A percentile compares a stretch with the other conserved stretches of the same genome.
Conservation (phyloP, 805 yeast species). For the Hanseniaspora valbyensis region DNA sequence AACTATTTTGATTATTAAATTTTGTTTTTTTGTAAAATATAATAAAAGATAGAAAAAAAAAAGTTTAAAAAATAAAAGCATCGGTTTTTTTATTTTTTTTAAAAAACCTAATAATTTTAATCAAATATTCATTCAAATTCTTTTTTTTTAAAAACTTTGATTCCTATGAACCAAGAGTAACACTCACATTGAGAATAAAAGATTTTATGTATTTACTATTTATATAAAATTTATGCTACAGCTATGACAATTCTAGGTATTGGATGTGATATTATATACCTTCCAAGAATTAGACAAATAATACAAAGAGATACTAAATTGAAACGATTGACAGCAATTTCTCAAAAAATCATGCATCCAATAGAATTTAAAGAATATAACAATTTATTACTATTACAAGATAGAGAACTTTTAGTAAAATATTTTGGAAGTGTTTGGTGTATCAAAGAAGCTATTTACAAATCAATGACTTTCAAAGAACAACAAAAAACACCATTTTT, state of each 20-base stretch:
- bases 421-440: constrained; percentile 8
- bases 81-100: too few species aligned
- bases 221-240: too few species aligned
- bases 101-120: too few species aligned
- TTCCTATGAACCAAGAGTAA: too few species aligned
- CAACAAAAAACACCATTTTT: neutral
- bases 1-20: too few species aligned
- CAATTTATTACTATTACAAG: neutral
- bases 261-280: constrained; percentile 8
- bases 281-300: constrained; percentile 6
- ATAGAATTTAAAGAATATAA: neutral
- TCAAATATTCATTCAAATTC: too few species aligned
- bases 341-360: constrained; percentile 7
- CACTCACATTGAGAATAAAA: too few species aligned
- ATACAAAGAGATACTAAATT: neutral
- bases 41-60: too few species aligned
- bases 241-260: constrained; percentile 4
- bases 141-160: too few species aligned
- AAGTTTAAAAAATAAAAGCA: too few species aligned
- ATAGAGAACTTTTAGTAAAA: neutral
- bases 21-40: too few species aligned
- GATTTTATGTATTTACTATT: too few species aligned
- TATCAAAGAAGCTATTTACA: constrained; percentile 7
- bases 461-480: constrained; percentile 2
- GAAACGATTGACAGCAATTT: neutral